A percentile compares a stretch with the other conserved stretches of the same genome.
Evolutionary conservation across 2,329 filamentous ascomycete genomes (phyloP).

Genomic region (Clonostachys solani): DNA sequence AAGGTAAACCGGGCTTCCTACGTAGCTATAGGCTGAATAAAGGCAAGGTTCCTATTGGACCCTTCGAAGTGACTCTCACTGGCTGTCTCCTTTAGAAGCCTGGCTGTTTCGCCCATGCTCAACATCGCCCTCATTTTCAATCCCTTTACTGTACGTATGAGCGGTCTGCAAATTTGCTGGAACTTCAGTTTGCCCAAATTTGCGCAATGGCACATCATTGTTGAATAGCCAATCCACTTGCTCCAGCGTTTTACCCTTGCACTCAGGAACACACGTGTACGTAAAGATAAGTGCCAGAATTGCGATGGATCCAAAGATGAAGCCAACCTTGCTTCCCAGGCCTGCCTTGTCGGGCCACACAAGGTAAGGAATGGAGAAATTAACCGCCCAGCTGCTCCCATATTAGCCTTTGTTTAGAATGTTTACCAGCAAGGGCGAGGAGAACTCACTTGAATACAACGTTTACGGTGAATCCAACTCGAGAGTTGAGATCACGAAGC

Average conservation of each 20-base stretch:
- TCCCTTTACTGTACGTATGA: too few species aligned
- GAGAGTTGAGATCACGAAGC: constrained; percentile 20
- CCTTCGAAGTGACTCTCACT: too few species aligned
- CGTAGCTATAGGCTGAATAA: too few species aligned
- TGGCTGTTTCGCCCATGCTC: too few species aligned
- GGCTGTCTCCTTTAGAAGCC: too few species aligned
- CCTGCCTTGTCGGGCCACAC: constrained; percentile 23
- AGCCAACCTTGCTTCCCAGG: constrained; percentile 23
- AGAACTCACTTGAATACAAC: constrained; percentile 16
- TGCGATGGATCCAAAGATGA: constrained; percentile 8
- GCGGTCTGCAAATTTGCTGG: too few species aligned
- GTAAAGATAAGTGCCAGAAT: constrained; percentile 8
- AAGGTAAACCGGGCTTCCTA: too few species aligned
- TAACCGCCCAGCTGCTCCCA: constrained; percentile 13
- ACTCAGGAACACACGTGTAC: constrained; percentile 11
- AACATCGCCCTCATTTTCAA: too few species aligned
- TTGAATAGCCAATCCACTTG: constrained; percentile 16
- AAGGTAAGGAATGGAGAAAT: constrained; percentile 29
- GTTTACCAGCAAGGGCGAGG: too few species aligned
- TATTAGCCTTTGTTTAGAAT: too few species aligned
- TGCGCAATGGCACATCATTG: neutral
- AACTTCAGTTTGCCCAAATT: neutral
- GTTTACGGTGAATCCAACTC: constrained; percentile 18
- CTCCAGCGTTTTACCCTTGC: constrained; percentile 11
- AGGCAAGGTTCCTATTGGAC: too few species aligned